Evolutionary conservation across 129 eudicot species (phyloP).

Genomic region (Escallonia rubra): DNA sequence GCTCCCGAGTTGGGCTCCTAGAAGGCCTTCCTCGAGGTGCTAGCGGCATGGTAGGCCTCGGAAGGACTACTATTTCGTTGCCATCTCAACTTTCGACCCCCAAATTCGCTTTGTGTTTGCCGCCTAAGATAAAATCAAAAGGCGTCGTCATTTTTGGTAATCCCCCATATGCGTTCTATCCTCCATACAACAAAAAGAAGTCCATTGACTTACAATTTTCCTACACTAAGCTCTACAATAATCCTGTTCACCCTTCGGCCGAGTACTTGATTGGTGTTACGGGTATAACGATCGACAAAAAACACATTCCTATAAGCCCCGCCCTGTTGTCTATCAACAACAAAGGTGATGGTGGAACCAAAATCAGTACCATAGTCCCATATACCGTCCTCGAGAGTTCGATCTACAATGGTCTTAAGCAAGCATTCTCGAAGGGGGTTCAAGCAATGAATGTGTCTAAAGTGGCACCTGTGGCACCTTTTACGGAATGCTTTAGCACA

Average conservation of each 20-base stretch:
- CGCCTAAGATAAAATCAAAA: neutral
- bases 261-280: conserved; percentile 21
- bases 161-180: neutral
- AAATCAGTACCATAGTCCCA: conserved; percentile 15
- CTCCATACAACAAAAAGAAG: neutral
- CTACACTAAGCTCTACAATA: conserved; percentile 33
- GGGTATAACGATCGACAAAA: conserved; percentile 7
- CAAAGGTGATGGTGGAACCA: conserved; percentile 21
- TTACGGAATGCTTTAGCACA: conserved; percentile 10
- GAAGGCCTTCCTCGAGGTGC: conserved; percentile 21
- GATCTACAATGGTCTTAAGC: neutral
- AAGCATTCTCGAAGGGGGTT: neutral
- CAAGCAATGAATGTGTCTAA: neutral
- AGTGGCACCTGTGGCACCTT: conserved; percentile 9
- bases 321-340: conserved; percentile 16
- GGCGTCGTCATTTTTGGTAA: conserved; percentile 29
- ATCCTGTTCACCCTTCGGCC: conserved; percentile 6
- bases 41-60: conserved; percentile 36
- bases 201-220: conserved; percentile 9
- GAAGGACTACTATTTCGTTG: conserved; percentile 25
- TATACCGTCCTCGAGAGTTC: conserved; percentile 7
- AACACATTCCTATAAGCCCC: conserved; percentile 8
- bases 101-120: conserved; percentile 33
- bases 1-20: conserved; percentile 14
- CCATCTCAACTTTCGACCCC: conserved; percentile 25